Evolutionary conservation across 2,329 filamentous ascomycete species (phyloP).

Genomic region (Trichoderma sp.): DNA sequence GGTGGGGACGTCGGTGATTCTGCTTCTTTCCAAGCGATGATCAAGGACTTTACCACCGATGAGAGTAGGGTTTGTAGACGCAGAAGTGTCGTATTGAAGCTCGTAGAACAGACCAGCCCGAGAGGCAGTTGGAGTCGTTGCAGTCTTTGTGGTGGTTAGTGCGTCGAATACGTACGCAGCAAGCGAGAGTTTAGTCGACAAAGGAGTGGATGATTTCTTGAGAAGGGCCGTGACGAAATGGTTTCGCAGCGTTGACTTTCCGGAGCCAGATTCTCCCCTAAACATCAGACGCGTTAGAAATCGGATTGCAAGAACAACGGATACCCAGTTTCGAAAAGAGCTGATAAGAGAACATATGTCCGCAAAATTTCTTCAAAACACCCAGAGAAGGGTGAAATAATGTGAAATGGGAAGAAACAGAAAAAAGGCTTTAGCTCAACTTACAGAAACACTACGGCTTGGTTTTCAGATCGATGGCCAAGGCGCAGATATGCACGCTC

Average conservation of each 20-base stretch:
- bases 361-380: neutral
- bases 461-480: constrained; percentile 86
- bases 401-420: neutral
- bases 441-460: constrained; percentile 89
- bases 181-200: constrained; percentile 89
- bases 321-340: neutral
- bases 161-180: constrained; percentile 95
- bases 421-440: constrained; percentile 36
- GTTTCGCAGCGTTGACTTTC: constrained; percentile 91
- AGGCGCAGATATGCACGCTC: constrained; percentile 81
- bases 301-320: neutral
- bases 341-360: neutral
- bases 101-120: constrained; percentile 96
- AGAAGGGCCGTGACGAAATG: constrained; percentile 84
- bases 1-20: constrained; percentile 87
- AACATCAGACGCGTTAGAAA: constrained; percentile 29
- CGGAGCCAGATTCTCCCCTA: constrained; percentile 92
- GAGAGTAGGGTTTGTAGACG: constrained; percentile 78
- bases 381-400: neutral
- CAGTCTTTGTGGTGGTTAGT: constrained; percentile 93
- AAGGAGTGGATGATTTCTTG: constrained; percentile 84
- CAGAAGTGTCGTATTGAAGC: constrained; percentile 90
- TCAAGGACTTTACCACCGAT: constrained; percentile 94
- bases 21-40: constrained; percentile 86
- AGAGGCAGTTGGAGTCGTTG: constrained; percentile 91